Conservation (phyloP, 345 rosid species). For the Bretschneidera sinensis region DNA sequence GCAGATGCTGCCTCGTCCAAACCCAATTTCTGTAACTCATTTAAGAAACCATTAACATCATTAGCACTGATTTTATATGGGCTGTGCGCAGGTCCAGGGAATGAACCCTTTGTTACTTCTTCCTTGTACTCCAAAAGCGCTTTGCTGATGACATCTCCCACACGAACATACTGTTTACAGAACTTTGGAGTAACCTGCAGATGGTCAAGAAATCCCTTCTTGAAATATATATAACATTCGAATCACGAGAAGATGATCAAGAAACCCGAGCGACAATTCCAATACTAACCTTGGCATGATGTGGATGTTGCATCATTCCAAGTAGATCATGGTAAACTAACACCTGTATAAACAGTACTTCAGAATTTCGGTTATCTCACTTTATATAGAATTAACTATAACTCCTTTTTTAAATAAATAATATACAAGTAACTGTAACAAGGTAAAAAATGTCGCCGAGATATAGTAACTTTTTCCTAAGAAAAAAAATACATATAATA, state of each 20-base stretch:
- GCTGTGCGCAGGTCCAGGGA: conserved; percentile 71
- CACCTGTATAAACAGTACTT: conserved; percentile 38
- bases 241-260: background rate
- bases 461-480: no score
- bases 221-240: conserved; percentile 4
- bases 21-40: conserved; percentile 66
- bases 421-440: no score
- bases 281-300: conserved; percentile 83
- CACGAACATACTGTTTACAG: conserved; percentile 68
- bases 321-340: conserved; percentile 88
- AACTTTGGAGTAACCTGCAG: conserved; percentile 86
- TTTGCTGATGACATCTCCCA: conserved; percentile 76
- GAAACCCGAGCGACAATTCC: background rate
- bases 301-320: conserved; percentile 96
- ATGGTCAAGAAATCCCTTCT: conserved; percentile 4
- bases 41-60: conserved; percentile 56
- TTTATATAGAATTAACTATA: no score
- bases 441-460: no score
- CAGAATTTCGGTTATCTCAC: no score
- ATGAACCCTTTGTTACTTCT: conserved; percentile 62
- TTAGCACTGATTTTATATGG: conserved; percentile 61
- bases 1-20: conserved; percentile 69
- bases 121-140: conserved; percentile 68
- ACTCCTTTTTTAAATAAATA: no score
- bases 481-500: no score